Base-by-base conservation (phyloP, 768 basidiomycete species). In the Neoboletus subvelutipes region DNA sequence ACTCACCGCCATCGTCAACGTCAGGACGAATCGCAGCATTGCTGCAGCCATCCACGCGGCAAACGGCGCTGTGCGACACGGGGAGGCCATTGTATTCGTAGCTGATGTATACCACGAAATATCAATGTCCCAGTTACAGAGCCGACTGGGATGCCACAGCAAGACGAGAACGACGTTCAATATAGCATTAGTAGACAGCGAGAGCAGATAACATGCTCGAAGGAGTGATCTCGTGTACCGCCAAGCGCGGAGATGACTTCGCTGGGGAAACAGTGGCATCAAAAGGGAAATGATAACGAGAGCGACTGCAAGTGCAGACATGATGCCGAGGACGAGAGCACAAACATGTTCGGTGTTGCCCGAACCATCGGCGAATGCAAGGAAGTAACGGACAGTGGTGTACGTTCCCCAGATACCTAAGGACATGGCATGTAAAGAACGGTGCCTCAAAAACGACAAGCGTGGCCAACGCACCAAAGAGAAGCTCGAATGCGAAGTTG, bases 121-220 rank as follows among this genome's bases (percentile, higher is more conserved):
- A 64, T 90, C 89, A 42, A 89, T 73, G 59, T 88, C 84, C 73
- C 87, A 76, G 45, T 73, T 70, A 57, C 89, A 90, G n/a, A 83
- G 78, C 2, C 74, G 49, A 11, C 76, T 66, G 22, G 75, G 68
- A 60, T 75, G 78, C 86, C 86, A 87, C 24, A 78, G 50, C 41
- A 78, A 76, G 40, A 85, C 73, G 22, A 90, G 68, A 9, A 73
- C 78, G 40, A 88, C 58, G 64, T 87, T 90, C 60, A 77, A 73
- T 45, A 80, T 62, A 31, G 88, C 77, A 15, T 84, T 81, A 4
- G 69, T 75, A 45, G 86, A 64, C 6, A 90, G 66, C 54, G 81
- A 68, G 34, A 81, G 53, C 24, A 81, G 74, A 36, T 82, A 75
- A 17, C 77, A 58, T 55, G 73, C 76, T 56, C 77, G 77, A 56